phyloP scores from a whole-genome alignment of 2,329 filamentous ascomycete genomes.

The Periconia macrospinosa region DNA sequence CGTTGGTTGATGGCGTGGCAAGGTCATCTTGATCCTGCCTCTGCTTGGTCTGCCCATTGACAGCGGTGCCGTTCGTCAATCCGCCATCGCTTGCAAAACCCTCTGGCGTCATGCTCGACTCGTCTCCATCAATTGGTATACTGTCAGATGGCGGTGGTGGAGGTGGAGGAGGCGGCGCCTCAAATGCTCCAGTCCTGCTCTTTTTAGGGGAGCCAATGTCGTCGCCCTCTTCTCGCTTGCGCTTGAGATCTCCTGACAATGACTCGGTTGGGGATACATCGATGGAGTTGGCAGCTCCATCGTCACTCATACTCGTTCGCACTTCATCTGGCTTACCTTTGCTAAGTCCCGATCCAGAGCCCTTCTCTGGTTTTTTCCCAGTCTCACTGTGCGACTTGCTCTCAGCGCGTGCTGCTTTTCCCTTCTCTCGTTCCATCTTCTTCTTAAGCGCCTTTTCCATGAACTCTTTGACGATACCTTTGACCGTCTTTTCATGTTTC shows the following conservation, averaged over 20 bases:
- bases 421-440: conserved; percentile 63
- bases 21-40: conserved; percentile 39
- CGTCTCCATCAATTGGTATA: conserved; percentile 32
- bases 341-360: conserved; percentile 22
- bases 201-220: conserved; percentile 34
- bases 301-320: conserved; percentile 15
- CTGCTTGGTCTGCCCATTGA: conserved; percentile 20
- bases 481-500: conserved; percentile 80
- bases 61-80: conserved; percentile 5
- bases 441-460: conserved; percentile 82
- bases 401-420: conserved; percentile 50
- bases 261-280: conserved; percentile 28
- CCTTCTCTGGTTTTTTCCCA: conserved; percentile 8
- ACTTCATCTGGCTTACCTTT: conserved; percentile 19
- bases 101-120: not conserved
- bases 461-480: conserved; percentile 79
- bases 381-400: conserved; percentile 18
- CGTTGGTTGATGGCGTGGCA: conserved; percentile 47
- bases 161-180: conserved; percentile 47
- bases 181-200: conserved; percentile 37
- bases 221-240: conserved; percentile 40
- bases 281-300: conserved; percentile 13
- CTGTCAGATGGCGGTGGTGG: conserved; percentile 42
- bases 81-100: conserved; percentile 4
- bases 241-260: conserved; percentile 34